Conservation (phyloP, 1,139 yeast species). For the Zygosaccharomyces sapae region DNA sequence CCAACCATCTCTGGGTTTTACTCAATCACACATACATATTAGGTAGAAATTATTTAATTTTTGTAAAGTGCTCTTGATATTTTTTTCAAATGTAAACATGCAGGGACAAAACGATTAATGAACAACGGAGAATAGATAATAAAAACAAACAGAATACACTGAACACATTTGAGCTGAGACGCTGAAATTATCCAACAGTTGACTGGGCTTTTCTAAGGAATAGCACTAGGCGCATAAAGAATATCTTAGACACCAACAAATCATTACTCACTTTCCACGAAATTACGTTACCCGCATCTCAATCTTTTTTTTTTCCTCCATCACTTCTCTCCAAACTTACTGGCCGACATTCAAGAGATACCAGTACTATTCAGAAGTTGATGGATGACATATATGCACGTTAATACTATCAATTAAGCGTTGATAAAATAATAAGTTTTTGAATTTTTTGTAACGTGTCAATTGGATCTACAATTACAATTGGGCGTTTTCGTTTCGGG, state of each 20-base stretch:
- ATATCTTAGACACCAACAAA: not conserved
- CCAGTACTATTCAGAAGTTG: not conserved
- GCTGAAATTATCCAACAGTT: too few relatives aligned
- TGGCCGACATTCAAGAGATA: not conserved
- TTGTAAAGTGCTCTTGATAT: too few relatives aligned
- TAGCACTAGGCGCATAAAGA: not conserved
- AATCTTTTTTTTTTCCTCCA: constrained; percentile 1
- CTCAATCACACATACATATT: too few relatives aligned
- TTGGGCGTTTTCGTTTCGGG: not conserved
- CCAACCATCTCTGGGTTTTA: too few relatives aligned
- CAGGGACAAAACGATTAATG: not conserved
- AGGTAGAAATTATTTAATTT: too few relatives aligned
- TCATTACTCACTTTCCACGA: not conserved
- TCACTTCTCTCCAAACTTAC: not conserved
- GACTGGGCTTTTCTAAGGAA: too few relatives aligned
- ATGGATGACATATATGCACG: not conserved
- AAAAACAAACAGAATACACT: not conserved
- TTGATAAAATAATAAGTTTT: not conserved
- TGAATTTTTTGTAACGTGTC: not conserved
- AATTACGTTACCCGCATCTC: not conserved
- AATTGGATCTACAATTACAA: not conserved
- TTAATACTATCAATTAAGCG: not conserved
- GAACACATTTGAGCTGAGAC: not conserved
- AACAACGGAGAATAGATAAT: not conserved
- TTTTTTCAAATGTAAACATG: not conserved